Conservation (phyloP, 441 rosid species). For the Metrosideros polymorpha region DNA sequence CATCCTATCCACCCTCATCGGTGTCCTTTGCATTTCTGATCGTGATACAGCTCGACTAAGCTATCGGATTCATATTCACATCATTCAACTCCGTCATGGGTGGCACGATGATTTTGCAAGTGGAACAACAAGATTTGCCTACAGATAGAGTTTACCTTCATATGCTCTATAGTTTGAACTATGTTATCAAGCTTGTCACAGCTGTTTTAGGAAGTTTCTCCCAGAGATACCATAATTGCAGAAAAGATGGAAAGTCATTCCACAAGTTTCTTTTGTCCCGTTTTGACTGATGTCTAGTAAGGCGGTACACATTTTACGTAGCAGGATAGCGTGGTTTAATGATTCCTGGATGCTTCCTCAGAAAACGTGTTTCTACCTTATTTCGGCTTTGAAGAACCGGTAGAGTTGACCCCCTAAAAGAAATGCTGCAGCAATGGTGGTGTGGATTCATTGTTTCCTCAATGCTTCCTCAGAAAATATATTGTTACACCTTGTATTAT, state of each 20-base stretch:
- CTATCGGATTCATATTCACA: background rate
- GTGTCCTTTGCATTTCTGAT: background rate
- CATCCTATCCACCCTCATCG: background rate
- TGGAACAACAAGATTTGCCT: background rate
- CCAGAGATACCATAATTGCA: background rate
- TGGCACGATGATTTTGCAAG: background rate
- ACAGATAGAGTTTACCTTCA: background rate
- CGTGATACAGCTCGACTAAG: background rate
- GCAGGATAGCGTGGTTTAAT: background rate
- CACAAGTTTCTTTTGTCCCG: background rate
- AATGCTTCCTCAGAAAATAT: background rate
- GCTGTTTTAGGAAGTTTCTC: background rate
- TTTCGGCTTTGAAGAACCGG: background rate
- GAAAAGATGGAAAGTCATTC: background rate
- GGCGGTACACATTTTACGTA: background rate
- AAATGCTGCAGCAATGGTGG: background rate
- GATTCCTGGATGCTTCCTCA: background rate
- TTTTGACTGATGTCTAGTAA: background rate
- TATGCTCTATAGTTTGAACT: background rate
- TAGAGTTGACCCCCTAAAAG: background rate
- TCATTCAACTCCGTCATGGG: background rate
- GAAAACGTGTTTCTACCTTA: background rate
- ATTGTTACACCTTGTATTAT: background rate
- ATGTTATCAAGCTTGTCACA: background rate
- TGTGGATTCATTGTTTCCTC: background rate